Evolutionary conservation across 176 grass and related monocot species (phyloP).

Genomic region (Panicum miliaceum): DNA sequence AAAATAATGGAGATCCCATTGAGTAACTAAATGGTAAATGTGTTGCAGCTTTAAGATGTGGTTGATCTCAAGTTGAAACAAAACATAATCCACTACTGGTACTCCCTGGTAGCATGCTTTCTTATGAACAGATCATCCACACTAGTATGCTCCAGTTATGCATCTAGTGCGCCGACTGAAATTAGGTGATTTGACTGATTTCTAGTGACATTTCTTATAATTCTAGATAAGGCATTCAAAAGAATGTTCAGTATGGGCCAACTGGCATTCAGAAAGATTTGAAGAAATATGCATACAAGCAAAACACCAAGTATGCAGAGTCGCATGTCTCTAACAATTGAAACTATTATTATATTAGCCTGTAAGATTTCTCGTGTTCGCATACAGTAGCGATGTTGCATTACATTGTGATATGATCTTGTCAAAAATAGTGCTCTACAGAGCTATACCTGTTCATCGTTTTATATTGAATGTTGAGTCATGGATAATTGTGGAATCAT

Average conservation of each 20-base stretch:
- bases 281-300: not conserved
- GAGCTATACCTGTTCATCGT: not conserved
- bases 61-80: not conserved
- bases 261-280: not conserved
- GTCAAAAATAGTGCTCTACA: not conserved
- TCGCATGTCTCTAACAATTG: not conserved
- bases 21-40: not conserved
- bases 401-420: not conserved
- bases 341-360: not conserved
- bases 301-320: conserved; percentile 10
- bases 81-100: not conserved
- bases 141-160: not conserved
- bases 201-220: conserved; percentile 5
- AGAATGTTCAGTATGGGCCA: conserved; percentile 5
- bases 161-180: not conserved
- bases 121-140: conserved; percentile 20
- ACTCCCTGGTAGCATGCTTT: not conserved
- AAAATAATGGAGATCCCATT: not conserved
- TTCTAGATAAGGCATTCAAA: not conserved
- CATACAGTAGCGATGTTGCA: not conserved
- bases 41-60: not conserved
- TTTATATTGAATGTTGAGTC: conserved; percentile 34
- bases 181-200: not conserved
- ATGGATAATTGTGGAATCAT: conserved; percentile 27
- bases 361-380: not conserved